Base-by-base conservation (phyloP, 169 alveolate genomes). In the Plasmodium cynomolgi region DNA sequence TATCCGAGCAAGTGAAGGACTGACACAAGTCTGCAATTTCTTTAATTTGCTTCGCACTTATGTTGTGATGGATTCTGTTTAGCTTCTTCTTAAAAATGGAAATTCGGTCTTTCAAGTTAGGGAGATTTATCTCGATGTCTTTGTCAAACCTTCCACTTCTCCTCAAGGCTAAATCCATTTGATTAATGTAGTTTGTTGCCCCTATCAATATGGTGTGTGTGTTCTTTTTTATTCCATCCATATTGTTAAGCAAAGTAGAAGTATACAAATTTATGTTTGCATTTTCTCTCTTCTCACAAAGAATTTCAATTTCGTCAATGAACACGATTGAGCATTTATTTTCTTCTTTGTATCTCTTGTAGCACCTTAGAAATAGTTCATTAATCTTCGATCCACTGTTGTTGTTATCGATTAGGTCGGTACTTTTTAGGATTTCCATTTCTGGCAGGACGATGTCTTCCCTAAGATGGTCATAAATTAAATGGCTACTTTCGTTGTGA, bases 91-190 rank as follows among this genome's bases (percentile, higher is more conserved):
- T 96, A 47, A 99, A 95, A 3, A 99, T 97, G 72, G 97, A 97
- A 62, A 88, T 90, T 84, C 99, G 97, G 56, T 98, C 99, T 39
- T 93, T 93, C 56, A 96, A 95, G 91, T 96, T 97, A 15, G 99
- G 99, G n/a, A 98, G 97, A 47, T 98, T 99, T 23, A 99, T 96
- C 81, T 98, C 97, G 17, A 99, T 97, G 83, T 98, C 99, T 50
- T 98, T 97, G 91, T 99, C 99, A 82, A 99, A 97, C 81, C 99
- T 96, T 9, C 99, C 99, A 15, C 99, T 99, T 92, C 99, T 95
- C 85, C 99, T 98, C 26, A 99, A 84, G 23, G 99, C 99, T 23
- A 98, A 97, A 92, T 98, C 99, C 68, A 99, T 84, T 71, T 97
- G 96, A 33, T 98, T 97, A 17, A 97, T 96, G 72, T 97, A 97